Evolutionary conservation across 2,329 filamentous ascomycete species (phyloP).

Genomic region (Diaporthe sp.): DNA sequence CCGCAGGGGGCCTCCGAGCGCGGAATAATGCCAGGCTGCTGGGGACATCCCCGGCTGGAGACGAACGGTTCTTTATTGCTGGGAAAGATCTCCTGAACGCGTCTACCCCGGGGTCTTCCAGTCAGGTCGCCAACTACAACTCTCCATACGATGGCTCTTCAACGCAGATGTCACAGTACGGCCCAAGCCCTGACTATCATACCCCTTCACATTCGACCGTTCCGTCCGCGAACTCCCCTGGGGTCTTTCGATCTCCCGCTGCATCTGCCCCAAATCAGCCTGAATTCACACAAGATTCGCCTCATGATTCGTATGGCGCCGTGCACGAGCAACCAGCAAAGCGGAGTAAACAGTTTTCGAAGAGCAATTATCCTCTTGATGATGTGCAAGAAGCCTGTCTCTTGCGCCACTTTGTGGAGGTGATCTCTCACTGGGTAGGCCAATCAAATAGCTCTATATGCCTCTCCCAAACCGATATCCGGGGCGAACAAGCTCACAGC

Average conservation of each 20-base stretch:
- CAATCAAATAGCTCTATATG: neutral
- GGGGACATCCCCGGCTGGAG: neutral
- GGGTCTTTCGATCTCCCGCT: neutral
- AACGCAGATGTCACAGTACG: conserved; percentile 7
- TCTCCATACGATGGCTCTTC: conserved; percentile 22
- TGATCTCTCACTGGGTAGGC: conserved; percentile 16
- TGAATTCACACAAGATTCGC: neutral
- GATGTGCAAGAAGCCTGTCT: conserved; percentile 26
- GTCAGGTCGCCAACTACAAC: neutral
- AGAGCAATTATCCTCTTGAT: conserved; percentile 14
- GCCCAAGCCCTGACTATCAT: conserved; percentile 4
- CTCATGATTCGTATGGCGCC: neutral
- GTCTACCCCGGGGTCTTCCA: neutral
- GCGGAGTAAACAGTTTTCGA: neutral
- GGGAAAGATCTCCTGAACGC: conserved; percentile 24
- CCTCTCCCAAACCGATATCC: no score
- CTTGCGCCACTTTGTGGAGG: conserved; percentile 11
- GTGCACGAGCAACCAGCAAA: neutral
- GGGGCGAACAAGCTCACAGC: neutral
- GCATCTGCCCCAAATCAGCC: neutral
- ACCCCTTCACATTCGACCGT: conserved; percentile 7
- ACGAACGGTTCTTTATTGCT: conserved; percentile 9
- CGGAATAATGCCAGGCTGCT: neutral
- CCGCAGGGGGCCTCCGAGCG: neutral
- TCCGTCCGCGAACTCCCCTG: neutral